Evolutionary conservation across 1,139 yeast species (phyloP), one percentile per base, ranked within the genome.

Genomic region (Scheffersomyces stambukii): DNA sequence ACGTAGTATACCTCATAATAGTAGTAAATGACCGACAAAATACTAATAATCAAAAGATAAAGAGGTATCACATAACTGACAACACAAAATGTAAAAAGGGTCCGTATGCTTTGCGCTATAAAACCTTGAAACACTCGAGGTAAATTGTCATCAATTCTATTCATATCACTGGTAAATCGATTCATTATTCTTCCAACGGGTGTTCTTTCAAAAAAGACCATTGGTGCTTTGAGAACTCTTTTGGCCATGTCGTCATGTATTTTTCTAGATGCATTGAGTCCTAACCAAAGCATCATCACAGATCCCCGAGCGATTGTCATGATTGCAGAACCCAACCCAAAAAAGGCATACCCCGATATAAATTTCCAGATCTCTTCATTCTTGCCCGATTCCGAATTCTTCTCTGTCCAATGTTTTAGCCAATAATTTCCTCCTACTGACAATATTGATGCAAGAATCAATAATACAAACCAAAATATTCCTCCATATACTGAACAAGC

Each of bases 11-110:
- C 40, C 27, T 61, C 41, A 36, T 52, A 48, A 38, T 52, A 42
- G 28, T 50, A 48, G 41, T 54, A 59, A 16, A 58, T 70, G n/a
- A 36, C 33, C 10, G 46, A 30, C 16, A 49, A 37, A 15, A 40
- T 29, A 10, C 46, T 20, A 20, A 60, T 46, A 10, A 57, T 47
- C 12, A 58, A 24, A 13, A 49, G 21, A 20, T 38, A 41, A 5
- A 29, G 27, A 4, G 48, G 48, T 25, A 43, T 42, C 68, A 32
- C 60, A 48, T 53, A 19, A 35, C 43, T 20, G 33, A 78, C 73
- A 23, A 77, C 64, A 1, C 60, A 53, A 21, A 77, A 51, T 0
- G 80, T 75, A 35, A 75, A 58, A 0, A 64, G 12, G 1, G 80
- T 69, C 27, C 59, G 63, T 21, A 72, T 45, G 4, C 57, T 30